These are phyloP conservation scores for Mycosphaerella sp. DNA, from an alignment of 2,329 filamentous ascomycete genomes.

Conservation along the genomic window DNA sequence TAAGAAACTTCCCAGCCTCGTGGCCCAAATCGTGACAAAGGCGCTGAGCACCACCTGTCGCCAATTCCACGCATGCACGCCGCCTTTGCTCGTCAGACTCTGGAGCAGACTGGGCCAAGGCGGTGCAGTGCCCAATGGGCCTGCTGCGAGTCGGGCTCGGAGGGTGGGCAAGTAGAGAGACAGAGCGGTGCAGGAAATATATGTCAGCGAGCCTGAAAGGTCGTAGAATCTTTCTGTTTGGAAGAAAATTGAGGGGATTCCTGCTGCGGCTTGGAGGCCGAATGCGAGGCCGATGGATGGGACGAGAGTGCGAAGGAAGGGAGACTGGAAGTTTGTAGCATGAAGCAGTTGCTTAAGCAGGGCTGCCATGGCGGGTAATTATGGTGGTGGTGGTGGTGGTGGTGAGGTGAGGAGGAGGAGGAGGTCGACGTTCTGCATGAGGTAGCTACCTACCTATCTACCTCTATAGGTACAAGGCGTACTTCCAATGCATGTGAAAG, in stretches of 20 bases:
- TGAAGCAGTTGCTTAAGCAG: constrained; percentile 48
- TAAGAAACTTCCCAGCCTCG: constrained; percentile 57
- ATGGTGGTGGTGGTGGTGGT: background rate
- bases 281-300: constrained; percentile 58
- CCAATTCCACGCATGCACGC: constrained; percentile 52
- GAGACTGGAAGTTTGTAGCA: constrained; percentile 55
- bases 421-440: too few species aligned
- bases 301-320: constrained; percentile 56
- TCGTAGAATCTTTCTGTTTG: constrained; percentile 64
- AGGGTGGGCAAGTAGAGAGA: constrained; percentile 56
- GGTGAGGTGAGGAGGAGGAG: too few species aligned
- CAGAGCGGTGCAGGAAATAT: constrained; percentile 57
- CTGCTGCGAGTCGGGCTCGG: constrained; percentile 47
- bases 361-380: constrained; percentile 26
- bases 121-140: constrained; percentile 36
- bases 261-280: constrained; percentile 56
- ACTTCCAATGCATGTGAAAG: constrained; percentile 1
- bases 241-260: constrained; percentile 54
- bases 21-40: constrained; percentile 57
- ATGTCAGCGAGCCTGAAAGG: constrained; percentile 59
- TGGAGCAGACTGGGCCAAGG: constrained; percentile 44
- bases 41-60: constrained; percentile 51
- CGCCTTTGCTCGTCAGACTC: constrained; percentile 40
- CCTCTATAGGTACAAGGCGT: background rate
- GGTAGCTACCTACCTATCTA: background rate